phyloP scores from a whole-genome alignment of 352 stramenopile species.

The Peronospora belbahrii region DNA sequence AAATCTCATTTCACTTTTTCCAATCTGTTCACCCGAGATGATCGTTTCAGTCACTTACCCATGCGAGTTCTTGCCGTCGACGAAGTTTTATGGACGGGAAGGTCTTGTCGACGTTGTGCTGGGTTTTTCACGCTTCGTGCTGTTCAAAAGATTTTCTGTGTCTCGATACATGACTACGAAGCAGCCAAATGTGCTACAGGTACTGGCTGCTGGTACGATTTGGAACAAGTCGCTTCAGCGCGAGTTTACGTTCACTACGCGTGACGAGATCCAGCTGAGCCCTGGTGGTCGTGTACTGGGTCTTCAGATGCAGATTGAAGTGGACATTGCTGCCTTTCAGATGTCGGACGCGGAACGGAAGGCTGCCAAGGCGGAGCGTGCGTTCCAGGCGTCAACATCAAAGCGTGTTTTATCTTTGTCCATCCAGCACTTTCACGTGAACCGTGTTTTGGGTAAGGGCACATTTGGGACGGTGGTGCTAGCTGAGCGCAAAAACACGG shows the following conservation, averaged over 20 bases:
- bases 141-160: slow-evolving; percentile 66
- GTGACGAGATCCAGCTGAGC: slow-evolving; percentile 71
- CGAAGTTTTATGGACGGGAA: slow-evolving; percentile 72
- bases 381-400: slow-evolving; percentile 61
- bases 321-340: slow-evolving; percentile 71
- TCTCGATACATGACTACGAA: slow-evolving; percentile 73
- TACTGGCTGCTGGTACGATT: slow-evolving; percentile 63
- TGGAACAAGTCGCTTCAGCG: slow-evolving; percentile 75
- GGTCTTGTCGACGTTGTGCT: slow-evolving; percentile 74
- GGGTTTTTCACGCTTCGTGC: slow-evolving; percentile 60
- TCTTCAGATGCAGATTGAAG: slow-evolving; percentile 84
- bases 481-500: slow-evolving; percentile 74
- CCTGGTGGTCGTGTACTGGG: slow-evolving; percentile 64
- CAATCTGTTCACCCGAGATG: slow-evolving; percentile 78
- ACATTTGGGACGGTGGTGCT: slow-evolving; percentile 91
- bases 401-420: slow-evolving; percentile 81
- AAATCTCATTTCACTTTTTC: slow-evolving; percentile 70
- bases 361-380: slow-evolving; percentile 49
- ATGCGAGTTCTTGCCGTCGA: slow-evolving; percentile 70
- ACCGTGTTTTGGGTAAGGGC: slow-evolving; percentile 91
- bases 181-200: slow-evolving; percentile 73
- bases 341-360: slow-evolving; percentile 71
- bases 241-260: slow-evolving; percentile 77
- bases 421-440: slow-evolving; percentile 92
- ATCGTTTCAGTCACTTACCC: slow-evolving; percentile 66